Base-by-base conservation (phyloP, 352 stramenopile genomes). In the Pythium brachiatum region DNA sequence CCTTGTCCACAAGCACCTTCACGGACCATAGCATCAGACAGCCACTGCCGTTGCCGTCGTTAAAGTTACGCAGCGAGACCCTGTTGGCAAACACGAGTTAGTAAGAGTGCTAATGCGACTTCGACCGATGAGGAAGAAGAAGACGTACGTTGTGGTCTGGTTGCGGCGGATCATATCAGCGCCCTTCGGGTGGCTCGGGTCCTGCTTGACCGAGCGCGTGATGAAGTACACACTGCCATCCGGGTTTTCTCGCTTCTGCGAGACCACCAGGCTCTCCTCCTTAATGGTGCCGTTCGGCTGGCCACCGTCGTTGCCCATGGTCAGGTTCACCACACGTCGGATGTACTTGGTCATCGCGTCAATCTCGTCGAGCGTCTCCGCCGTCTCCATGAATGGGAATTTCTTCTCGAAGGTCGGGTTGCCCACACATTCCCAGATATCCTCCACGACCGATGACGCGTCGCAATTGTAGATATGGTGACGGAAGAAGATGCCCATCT, bases 401-500 rank as follows among this genome's bases (percentile, higher is more conserved):
- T 90, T 79, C 70, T 90, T 89, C 67, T 95, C 84, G 32, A 93
- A 95, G 12, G 62, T 63, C 0, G 68, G n/a, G 53, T 92, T 84
- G 51, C 83, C 83, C 27, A 90, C 66, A 20, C 83, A 77, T 6
- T 84, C 75, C 86, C 86, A 95, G n/a, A 95, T 65, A 53, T 93
- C 81, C 36, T 90, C 83, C 56, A 89, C 78, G 23, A 92, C 75
- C 27, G 72, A 52, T n/a, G 51, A 78, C 41, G 84, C 74, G 60
- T 89, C 85, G 63, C 84, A 87, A 55, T 88, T 86, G 66, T 89
- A 92, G 15, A 95, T 74, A 62, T 90, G 82, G 58, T 94, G 84
- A 29, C 85, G 83, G 71, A 93, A 93, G 63, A 88, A 95, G 59
- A 95, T 92, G 20, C 79, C 76, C 83, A 94, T 89, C 60, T 92